Base-by-base conservation (phyloP, 805 yeast species). In the Yamadazyma insecticola region DNA sequence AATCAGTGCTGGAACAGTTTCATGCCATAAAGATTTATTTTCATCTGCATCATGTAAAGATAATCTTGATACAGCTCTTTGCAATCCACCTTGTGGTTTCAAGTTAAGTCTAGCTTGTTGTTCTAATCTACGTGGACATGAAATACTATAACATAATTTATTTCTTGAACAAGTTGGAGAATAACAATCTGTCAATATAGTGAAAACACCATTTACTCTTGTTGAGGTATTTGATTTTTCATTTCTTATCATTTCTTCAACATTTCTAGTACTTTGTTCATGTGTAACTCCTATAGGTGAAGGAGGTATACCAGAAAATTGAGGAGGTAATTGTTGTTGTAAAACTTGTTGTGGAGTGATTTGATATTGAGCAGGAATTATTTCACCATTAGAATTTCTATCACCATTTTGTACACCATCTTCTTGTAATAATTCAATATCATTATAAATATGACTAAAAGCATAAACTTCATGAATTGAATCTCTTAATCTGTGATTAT, bases 91-190 rank as follows among this genome's bases (percentile, higher is more conserved):
- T 47, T 83, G 82, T 2, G 92, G 86, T 53, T 85, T 85, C 76
- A 86, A 71, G 47, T 89, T 88, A 30, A 86, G 70, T 37, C 97
- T 70, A 4, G 96, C 95, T 52, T 90, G 97, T 57, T 92, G 97
- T 57, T 90, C 97, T 29, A 92, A 65, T 40, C 97, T 73, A 44
- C 96, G 74, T 11, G 98, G 98, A 60, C 98, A 92, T 9, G 96
- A 94, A 45, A 92, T 89, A 25, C 95, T 84, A 58, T 92, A 92
- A 59, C 98, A 92, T 23, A 90, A 63, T 20, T 76, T 68, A 48
- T 86, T 94, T 30, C 94, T 68, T 4, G 96, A 80, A 60, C 98
- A 92, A 0, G 98, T 92, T 20, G 98, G 96, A 0, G 97, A 88
- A 51, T 92, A 92, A 60, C 98, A 92, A 50, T 89, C 96, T 0